Percentiles rank a stretch among this genome's conserved stretches.
These are phyloP conservation scores for Prunella vulgaris DNA, from an alignment of 257 asterid species.

Conservation along the genomic window DNA sequence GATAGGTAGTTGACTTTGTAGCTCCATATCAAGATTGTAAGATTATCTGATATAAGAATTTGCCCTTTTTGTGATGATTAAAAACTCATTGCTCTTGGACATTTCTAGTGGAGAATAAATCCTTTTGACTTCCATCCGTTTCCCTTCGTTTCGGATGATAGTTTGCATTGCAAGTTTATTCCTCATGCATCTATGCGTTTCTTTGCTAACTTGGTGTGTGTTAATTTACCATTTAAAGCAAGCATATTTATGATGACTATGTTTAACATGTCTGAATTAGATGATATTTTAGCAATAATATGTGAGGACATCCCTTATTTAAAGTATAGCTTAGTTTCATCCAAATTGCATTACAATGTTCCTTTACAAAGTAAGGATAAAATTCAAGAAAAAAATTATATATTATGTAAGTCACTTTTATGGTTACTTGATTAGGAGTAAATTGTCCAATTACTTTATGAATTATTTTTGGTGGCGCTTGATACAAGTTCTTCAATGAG, in stretches of 20 bases:
- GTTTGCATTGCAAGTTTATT: background rate
- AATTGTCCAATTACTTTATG: background rate
- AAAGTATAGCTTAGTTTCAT: background rate
- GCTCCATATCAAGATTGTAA: background rate
- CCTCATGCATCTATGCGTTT: background rate
- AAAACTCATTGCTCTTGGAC: background rate
- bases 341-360: background rate
- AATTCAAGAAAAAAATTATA: background rate
- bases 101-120: background rate
- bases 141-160: background rate
- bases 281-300: background rate
- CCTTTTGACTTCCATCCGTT: background rate
- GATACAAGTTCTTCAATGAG: too few relatives aligned
- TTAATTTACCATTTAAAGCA: background rate
- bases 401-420: background rate
- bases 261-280: background rate
- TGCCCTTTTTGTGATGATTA: background rate
- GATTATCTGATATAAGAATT: too few relatives aligned
- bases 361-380: background rate
- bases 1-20: background rate
- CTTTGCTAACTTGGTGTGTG: background rate
- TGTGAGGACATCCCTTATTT: background rate
- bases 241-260: background rate
- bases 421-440: background rate
- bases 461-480: background rate